Percentiles rank a stretch among this genome's conserved stretches.
Conservation (phyloP, 2,329 filamentous ascomycete species). For the Orbilia ellipsospora region DNA sequence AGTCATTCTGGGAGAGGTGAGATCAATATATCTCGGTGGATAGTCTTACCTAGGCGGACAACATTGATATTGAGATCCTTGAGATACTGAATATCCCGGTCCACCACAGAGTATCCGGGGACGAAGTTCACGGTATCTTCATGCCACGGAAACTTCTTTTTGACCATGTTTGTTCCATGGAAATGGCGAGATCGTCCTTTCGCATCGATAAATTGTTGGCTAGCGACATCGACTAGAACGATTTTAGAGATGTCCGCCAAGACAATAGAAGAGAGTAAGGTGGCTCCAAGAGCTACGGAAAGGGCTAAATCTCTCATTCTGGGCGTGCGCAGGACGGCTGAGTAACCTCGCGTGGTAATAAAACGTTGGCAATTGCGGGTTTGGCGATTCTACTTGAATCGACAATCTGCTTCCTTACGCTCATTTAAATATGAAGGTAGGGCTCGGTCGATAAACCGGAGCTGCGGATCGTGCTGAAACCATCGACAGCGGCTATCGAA, state of each 20-base stretch:
- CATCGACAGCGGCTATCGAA: background rate
- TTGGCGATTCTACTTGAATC: too few relatives aligned
- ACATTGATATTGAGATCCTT: slow-evolving; percentile 51
- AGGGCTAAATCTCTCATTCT: slow-evolving; percentile 18
- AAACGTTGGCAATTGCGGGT: too few relatives aligned
- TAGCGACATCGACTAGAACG: slow-evolving; percentile 46
- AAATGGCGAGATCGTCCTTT: slow-evolving; percentile 52
- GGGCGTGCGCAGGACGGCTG: background rate
- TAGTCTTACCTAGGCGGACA: slow-evolving; percentile 37
- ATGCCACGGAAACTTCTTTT: slow-evolving; percentile 51
- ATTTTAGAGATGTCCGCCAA: slow-evolving; percentile 49
- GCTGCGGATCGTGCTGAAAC: background rate
- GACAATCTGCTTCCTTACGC: background rate
- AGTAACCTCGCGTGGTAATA: background rate
- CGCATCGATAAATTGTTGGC: slow-evolving; percentile 53
- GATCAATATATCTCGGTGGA: background rate
- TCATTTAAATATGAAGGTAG: background rate
- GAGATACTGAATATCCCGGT: slow-evolving; percentile 49
- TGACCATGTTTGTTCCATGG: slow-evolving; percentile 55
- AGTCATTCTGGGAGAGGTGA: background rate
- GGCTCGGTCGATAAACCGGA: too few relatives aligned
- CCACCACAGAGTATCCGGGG: slow-evolving; percentile 46
- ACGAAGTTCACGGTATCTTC: slow-evolving; percentile 40
- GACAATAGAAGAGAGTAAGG: slow-evolving; percentile 21
- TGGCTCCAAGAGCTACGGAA: slow-evolving; percentile 7